A percentile compares a stretch with the other conserved stretches of the same genome.
These are phyloP conservation scores for Lasiodiplodia citricola DNA, from an alignment of 2,329 filamentous ascomycete species.

Conservation along the genomic window DNA sequence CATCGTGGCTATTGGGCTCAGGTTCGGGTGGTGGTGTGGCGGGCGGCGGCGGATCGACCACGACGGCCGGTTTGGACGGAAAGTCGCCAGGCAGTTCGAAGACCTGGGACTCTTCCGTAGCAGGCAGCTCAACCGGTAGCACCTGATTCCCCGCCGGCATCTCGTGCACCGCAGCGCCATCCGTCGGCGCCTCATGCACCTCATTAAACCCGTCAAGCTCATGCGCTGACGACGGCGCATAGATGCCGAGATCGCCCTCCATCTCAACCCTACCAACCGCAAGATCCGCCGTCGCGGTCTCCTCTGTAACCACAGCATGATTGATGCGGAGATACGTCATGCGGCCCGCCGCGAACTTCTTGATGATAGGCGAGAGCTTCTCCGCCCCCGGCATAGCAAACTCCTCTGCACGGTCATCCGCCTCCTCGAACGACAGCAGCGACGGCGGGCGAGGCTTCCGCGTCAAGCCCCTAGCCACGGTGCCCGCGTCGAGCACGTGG, in stretches of 20 bases:
- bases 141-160: conserved; percentile 43
- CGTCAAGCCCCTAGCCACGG: conserved; percentile 44
- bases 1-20: conserved; percentile 28
- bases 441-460: conserved; percentile 29
- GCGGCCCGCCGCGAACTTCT: conserved; percentile 51
- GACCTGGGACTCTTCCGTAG: not conserved
- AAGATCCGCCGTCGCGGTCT: conserved; percentile 36
- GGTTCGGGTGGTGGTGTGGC: conserved; percentile 33
- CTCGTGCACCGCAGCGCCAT: conserved; percentile 43
- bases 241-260: conserved; percentile 32
- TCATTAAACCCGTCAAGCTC: conserved; percentile 35
- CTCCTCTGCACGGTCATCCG: conserved; percentile 28
- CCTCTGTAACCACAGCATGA: conserved; percentile 59
- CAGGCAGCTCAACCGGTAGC: conserved; percentile 5
- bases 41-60: conserved; percentile 32
- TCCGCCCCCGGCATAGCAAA: conserved; percentile 55
- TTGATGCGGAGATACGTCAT: conserved; percentile 62
- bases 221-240: conserved; percentile 33
- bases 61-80: conserved; percentile 33
- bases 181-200: conserved; percentile 42
- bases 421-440: conserved; percentile 17
- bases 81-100: conserved; percentile 20
- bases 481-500: conserved; percentile 62
- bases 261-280: conserved; percentile 33
- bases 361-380: conserved; percentile 59